Percentiles rank a stretch among this genome's conserved stretches.
These are phyloP conservation scores for Hymenoscyphus repandus DNA, from an alignment of 2,329 filamentous ascomycete species.

Conservation along the genomic window DNA sequence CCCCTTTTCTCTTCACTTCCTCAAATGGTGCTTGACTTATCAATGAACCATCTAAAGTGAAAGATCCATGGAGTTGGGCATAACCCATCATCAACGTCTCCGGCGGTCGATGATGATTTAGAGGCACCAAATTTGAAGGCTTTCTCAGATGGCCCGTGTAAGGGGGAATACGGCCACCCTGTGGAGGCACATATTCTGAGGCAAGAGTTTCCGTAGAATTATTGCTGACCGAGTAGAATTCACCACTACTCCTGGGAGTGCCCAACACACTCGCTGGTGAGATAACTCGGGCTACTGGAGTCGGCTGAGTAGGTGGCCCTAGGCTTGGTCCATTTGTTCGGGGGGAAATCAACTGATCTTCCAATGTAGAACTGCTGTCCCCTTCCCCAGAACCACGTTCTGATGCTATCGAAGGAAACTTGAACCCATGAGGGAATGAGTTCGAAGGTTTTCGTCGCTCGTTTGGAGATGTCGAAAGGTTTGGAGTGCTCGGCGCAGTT, in stretches of 20 bases:
- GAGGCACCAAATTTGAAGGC: slow-evolving; percentile 38
- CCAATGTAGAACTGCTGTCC: slow-evolving; percentile 9
- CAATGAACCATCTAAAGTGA: slow-evolving; percentile 84
- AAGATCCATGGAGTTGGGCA: slow-evolving; percentile 87
- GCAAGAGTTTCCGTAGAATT: slow-evolving; percentile 89
- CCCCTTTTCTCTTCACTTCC: slow-evolving; percentile 90
- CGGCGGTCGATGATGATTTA: slow-evolving; percentile 45
- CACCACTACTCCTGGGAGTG: slow-evolving; percentile 85
- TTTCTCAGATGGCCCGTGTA: slow-evolving; percentile 37
- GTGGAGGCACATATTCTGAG: slow-evolving; percentile 74
- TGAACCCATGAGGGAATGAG: slow-evolving; percentile 43
- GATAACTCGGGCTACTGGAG: slow-evolving; percentile 60
- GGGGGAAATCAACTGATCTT: slow-evolving; percentile 25
- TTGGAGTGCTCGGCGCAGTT: slow-evolving; percentile 37
- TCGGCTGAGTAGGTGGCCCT: slow-evolving; percentile 53
- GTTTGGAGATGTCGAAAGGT: slow-evolving; percentile 32
- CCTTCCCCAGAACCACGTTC: slow-evolving; percentile 9
- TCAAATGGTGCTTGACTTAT: slow-evolving; percentile 89
- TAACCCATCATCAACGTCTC: slow-evolving; percentile 98
- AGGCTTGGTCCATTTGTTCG: slow-evolving; percentile 34
- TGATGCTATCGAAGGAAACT: slow-evolving; percentile 43
- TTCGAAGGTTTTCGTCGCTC: slow-evolving; percentile 29
- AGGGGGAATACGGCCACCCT: slow-evolving; percentile 37
- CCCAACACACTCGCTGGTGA: slow-evolving; percentile 71
- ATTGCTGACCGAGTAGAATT: slow-evolving; percentile 93